Percentiles rank a stretch among this genome's conserved stretches.
phyloP scores from a whole-genome alignment of 2,329 filamentous ascomycete species.

The Cadophora malorum region DNA sequence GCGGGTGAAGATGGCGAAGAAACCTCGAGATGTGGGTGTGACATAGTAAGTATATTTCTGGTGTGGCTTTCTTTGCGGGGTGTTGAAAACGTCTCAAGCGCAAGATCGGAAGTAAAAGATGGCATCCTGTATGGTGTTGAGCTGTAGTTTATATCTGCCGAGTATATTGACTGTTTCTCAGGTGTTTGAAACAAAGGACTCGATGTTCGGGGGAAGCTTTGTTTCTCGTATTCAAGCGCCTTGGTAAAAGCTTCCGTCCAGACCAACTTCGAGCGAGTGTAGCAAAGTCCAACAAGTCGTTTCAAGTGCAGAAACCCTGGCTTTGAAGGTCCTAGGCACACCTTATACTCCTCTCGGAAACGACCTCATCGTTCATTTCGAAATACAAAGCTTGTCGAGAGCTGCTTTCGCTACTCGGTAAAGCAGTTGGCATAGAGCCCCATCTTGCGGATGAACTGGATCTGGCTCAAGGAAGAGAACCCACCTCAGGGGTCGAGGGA shows the following conservation, averaged over 20 bases:
- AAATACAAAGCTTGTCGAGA: not conserved
- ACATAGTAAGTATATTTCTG: conserved; percentile 9
- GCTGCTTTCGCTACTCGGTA: not conserved
- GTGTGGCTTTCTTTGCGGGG: not conserved
- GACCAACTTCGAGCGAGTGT: not conserved
- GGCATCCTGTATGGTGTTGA: not conserved
- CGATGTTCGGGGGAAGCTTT: not conserved
- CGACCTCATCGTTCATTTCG: not conserved
- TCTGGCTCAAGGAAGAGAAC: not conserved
- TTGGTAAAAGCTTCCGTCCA: conserved; percentile 9
- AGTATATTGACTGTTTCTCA: not conserved
- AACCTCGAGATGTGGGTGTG: conserved; percentile 7
- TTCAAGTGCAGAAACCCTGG: conserved; percentile 13
- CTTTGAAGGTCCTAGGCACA: not conserved
- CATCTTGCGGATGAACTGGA: not conserved
- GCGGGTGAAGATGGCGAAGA: not conserved
- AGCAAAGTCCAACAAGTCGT: not conserved
- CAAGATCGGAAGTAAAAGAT: conserved; percentile 5
- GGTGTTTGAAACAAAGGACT: not conserved
- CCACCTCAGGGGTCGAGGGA: conserved; percentile 8
- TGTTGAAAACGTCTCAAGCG: not conserved
- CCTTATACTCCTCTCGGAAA: not conserved
- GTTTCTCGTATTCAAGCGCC: conserved; percentile 9
- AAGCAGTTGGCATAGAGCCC: conserved; percentile 1
- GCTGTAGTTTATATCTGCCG: not conserved